Conservation (phyloP, 2,329 filamentous ascomycete species). For the Beauveria brongniartii region DNA sequence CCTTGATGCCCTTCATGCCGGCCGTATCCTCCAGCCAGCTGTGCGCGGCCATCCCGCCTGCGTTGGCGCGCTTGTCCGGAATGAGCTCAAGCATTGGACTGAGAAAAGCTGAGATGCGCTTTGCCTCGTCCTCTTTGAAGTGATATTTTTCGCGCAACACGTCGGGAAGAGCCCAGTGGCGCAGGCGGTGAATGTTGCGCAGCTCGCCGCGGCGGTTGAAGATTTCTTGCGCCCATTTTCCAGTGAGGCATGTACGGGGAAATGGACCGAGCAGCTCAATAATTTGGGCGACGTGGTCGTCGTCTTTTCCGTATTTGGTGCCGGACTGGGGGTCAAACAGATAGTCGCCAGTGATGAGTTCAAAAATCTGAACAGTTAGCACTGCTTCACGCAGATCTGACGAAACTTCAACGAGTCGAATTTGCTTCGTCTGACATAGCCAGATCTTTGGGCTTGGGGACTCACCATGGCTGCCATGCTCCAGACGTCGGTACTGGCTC, state of each 20-base stretch:
- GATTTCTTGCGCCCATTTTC: conserved; percentile 97
- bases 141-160: conserved; percentile 96
- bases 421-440: too few species aligned
- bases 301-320: conserved; percentile 98
- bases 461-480: conserved; percentile 97
- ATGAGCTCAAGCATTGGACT: conserved; percentile 84
- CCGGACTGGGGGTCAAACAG: conserved; percentile 97
- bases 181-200: conserved; percentile 90
- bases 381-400: background rate
- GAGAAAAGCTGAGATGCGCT: conserved; percentile 72
- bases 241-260: conserved; percentile 83
- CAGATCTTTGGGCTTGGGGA: background rate
- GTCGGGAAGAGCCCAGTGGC: conserved; percentile 91
- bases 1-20: conserved; percentile 74
- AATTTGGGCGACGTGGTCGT: conserved; percentile 98
- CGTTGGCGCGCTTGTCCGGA: conserved; percentile 85
- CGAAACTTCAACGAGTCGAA: too few species aligned
- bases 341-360: conserved; percentile 96
- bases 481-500: conserved; percentile 98
- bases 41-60: conserved; percentile 88
- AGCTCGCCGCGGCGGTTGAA: conserved; percentile 97
- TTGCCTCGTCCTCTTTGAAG: conserved; percentile 74
- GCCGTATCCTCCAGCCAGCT: conserved; percentile 75
- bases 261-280: conserved; percentile 94
- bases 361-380: conserved; percentile 62